A percentile compares a stretch with the other conserved stretches of the same genome.
phyloP scores from a whole-genome alignment of 148 eudicot species.

The Bassia scoparia region DNA sequence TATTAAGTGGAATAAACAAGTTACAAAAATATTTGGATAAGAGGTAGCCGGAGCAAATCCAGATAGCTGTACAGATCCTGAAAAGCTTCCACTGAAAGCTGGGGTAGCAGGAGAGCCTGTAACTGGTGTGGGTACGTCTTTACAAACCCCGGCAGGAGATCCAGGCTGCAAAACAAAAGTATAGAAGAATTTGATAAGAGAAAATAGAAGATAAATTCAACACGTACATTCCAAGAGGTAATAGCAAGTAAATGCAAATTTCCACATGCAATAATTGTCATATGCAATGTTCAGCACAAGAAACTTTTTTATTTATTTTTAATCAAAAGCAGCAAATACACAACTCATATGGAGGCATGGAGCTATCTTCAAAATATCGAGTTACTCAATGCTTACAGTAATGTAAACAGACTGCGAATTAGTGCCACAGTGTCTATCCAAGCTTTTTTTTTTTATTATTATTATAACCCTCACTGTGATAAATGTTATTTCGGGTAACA shows the following conservation, averaged over 20 bases:
- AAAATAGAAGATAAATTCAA: background rate
- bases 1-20: constrained; percentile 35
- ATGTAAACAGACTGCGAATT: no score
- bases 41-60: constrained; percentile 48
- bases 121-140: constrained; percentile 42
- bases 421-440: no score
- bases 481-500: no score
- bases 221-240: background rate
- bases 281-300: no score
- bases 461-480: no score
- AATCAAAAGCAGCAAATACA: background rate
- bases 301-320: background rate
- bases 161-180: constrained; percentile 56
- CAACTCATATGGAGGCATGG: background rate
- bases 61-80: constrained; percentile 81
- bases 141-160: constrained; percentile 77
- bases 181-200: constrained; percentile 6
- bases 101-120: constrained; percentile 40
- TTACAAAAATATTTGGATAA: constrained; percentile 29
- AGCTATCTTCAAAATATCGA: background rate
- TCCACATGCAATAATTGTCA: background rate
- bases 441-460: no score
- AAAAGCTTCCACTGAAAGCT: constrained; percentile 57
- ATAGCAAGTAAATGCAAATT: background rate
- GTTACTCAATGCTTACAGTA: no score